Evolutionary conservation across 768 basidiomycete species (phyloP).

Genomic region (Leccinum disarticulatum): DNA sequence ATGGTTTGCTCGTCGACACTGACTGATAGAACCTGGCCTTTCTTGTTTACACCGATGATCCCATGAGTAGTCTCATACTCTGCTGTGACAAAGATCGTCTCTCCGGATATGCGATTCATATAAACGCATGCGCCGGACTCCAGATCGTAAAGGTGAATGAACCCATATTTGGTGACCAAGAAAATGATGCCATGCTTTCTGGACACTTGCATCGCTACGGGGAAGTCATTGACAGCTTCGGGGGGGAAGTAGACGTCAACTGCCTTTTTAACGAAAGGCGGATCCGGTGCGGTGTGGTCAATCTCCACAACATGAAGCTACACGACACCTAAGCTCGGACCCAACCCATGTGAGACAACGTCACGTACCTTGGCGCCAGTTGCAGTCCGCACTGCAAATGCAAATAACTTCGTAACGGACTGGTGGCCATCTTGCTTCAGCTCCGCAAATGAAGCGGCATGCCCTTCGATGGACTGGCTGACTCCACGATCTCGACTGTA

Average conservation of each 20-base stretch:
- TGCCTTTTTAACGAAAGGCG: constrained; percentile 93
- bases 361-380: constrained; percentile 89
- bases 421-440: constrained; percentile 88
- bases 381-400: constrained; percentile 95
- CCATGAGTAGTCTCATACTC: constrained; percentile 93
- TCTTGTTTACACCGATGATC: constrained; percentile 99
- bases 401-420: constrained; percentile 85
- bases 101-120: constrained; percentile 99
- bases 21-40: constrained; percentile 96
- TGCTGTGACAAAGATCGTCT: constrained; percentile 98
- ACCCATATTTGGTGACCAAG: constrained; percentile 97
- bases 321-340: constrained; percentile 8
- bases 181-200: constrained; percentile 95
- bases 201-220: constrained; percentile 99
- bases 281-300: constrained; percentile 90
- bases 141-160: constrained; percentile 98
- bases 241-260: constrained; percentile 99
- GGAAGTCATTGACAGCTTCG: constrained; percentile 97
- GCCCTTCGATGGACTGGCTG: constrained; percentile 97
- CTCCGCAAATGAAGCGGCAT: constrained; percentile 95
- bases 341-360: background rate
- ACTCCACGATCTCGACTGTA: constrained; percentile 92
- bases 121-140: constrained; percentile 97
- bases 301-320: constrained; percentile 99
- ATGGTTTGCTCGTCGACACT: constrained; percentile 96